phyloP scores from a whole-genome alignment of 2,329 filamentous ascomycete genomes.

The Helotiales sp. region DNA sequence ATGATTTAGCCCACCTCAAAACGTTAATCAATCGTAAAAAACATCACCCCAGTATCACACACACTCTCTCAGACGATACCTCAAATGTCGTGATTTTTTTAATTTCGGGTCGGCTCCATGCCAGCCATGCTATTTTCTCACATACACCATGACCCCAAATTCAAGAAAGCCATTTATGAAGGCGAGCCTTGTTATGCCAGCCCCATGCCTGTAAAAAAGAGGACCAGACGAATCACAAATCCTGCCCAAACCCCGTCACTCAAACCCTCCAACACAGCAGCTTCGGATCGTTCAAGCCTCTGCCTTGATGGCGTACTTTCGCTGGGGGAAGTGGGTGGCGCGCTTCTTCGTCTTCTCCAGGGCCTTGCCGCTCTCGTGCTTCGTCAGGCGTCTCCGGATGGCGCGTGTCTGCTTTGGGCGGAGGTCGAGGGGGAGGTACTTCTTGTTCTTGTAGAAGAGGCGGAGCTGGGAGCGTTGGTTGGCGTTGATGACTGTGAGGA shows the following conservation, averaged over 20 bases:
- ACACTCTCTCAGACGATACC: conserved; percentile 31
- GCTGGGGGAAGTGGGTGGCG: conserved; percentile 93
- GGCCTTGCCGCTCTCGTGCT: conserved; percentile 82
- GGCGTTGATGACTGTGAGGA: conserved; percentile 99
- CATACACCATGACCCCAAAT: conserved; percentile 39
- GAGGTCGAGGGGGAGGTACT: conserved; percentile 98
- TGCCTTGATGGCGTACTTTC: conserved; percentile 96
- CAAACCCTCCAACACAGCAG: not conserved
- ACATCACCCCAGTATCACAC: conserved; percentile 1
- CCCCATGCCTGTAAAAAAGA: conserved; percentile 35
- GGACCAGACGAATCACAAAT: conserved; percentile 20
- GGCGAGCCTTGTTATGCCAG: too few relatives aligned
- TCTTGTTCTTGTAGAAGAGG: conserved; percentile 99
- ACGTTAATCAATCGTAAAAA: not conserved
- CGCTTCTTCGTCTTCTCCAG: conserved; percentile 98
- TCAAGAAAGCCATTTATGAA: conserved; percentile 33
- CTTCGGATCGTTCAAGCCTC: conserved; percentile 39
- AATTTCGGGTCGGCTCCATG: conserved; percentile 35
- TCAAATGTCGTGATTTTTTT: conserved; percentile 42
- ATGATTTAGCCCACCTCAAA: too few relatives aligned
- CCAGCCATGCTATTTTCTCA: conserved; percentile 44
- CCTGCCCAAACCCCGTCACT: conserved; percentile 6
- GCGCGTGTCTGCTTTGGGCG: conserved; percentile 97
- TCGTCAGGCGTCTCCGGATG: conserved; percentile 92
- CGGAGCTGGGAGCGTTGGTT: conserved; percentile 98